These are phyloP conservation scores for Pterocarpus santalinus DNA, from an alignment of 306 rosid genomes.

Conservation along the genomic window DNA sequence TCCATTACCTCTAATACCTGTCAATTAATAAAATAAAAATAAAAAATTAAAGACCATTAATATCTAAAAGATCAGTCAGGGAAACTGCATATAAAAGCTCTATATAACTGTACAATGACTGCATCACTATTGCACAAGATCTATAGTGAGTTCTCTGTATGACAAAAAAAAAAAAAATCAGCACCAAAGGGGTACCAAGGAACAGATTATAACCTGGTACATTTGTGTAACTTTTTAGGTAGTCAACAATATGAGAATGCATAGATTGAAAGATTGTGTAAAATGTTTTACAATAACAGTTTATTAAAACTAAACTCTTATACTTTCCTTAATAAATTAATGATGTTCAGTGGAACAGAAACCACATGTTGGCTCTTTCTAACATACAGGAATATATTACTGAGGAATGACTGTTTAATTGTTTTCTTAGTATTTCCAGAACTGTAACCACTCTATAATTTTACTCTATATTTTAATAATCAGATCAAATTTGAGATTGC, in stretches of 20 bases:
- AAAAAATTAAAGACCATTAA: neutral
- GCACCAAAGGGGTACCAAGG: neutral
- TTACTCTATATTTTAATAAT: slow-evolving; percentile 12
- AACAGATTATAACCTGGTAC: too few relatives aligned
- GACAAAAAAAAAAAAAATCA: neutral
- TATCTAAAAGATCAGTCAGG: neutral
- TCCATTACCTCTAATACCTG: slow-evolving; percentile 90
- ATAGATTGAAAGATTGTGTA: too few relatives aligned
- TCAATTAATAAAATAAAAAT: neutral
- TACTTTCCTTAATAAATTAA: too few relatives aligned
- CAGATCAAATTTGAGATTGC: slow-evolving; percentile 23
- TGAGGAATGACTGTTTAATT: neutral
- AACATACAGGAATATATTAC: neutral
- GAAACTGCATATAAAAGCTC: slow-evolving; percentile 16
- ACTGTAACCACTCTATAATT: slow-evolving; percentile 11
- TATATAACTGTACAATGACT: neutral
- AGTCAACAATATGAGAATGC: too few relatives aligned
- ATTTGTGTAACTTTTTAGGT: too few relatives aligned
- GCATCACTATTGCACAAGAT: neutral
- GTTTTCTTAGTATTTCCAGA: neutral
- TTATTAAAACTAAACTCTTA: too few relatives aligned
- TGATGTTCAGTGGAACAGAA: neutral
- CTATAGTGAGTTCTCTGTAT: neutral
- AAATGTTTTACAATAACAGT: too few relatives aligned
- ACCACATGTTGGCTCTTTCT: neutral